A percentile compares a stretch with the other conserved stretches of the same genome.
Evolutionary conservation across 129 eudicot genomes (phyloP).

Genomic region (Flaveria robusta): DNA sequence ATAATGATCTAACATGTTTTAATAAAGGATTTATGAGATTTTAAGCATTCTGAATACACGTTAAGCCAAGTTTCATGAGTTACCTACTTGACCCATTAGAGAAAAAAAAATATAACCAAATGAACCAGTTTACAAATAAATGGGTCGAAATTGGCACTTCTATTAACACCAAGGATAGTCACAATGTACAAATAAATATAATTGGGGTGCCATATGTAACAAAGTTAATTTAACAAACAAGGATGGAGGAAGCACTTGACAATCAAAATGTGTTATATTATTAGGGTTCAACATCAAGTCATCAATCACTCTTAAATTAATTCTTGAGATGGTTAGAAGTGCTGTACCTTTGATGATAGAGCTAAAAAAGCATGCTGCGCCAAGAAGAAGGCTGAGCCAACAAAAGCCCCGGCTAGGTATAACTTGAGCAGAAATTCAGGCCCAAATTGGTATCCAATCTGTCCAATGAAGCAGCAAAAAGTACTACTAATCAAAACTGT

Average conservation of each 20-base stretch:
- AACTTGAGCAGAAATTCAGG: constrained; percentile 66
- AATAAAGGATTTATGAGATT: neutral
- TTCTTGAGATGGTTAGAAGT: neutral
- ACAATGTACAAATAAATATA: neutral
- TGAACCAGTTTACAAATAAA: neutral
- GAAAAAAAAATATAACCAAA: too few relatives aligned
- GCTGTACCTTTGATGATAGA: constrained; percentile 53
- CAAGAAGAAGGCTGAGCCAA: constrained; percentile 76
- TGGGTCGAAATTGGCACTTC: neutral
- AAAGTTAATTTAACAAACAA: neutral
- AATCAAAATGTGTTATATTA: neutral
- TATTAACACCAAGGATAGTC: neutral
- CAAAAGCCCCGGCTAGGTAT: constrained; percentile 79
- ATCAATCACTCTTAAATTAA: neutral
- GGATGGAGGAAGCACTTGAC: neutral
- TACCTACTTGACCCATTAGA: neutral
- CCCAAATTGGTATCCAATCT: constrained; percentile 78
- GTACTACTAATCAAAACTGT: neutral
- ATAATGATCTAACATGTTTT: neutral
- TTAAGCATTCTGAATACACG: neutral
- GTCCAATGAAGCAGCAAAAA: constrained; percentile 33
- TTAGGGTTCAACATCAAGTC: constrained; percentile 10
- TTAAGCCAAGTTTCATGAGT: too few relatives aligned
- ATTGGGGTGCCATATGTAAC: neutral
- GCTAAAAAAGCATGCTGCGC: constrained; percentile 62